Conservation (phyloP, 345 rosid genomes). For the Salix udensis region DNA sequence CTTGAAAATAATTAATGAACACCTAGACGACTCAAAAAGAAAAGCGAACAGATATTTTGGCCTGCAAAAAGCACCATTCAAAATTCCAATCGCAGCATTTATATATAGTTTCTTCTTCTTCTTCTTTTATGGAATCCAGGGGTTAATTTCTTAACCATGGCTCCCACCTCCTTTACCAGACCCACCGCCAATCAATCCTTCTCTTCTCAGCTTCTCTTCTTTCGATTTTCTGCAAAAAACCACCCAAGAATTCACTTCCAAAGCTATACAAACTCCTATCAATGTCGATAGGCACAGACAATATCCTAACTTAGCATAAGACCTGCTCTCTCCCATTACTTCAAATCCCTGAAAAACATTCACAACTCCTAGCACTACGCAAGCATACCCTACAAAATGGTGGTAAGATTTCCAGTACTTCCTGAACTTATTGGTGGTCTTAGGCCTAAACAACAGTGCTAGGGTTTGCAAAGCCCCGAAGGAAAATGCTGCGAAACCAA, state of each 20-base stretch:
- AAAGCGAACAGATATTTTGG: neutral
- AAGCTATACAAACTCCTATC: constrained; percentile 68
- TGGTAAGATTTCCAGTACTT: constrained; percentile 97
- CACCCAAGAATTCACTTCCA: constrained; percentile 97
- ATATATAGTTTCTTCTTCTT: neutral
- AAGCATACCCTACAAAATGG: constrained; percentile 86
- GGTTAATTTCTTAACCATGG: constrained; percentile 2
- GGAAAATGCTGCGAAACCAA: constrained; percentile 64
- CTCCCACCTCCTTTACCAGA: constrained; percentile 35
- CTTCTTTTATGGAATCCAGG: neutral
- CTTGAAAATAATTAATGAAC: neutral
- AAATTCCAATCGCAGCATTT: neutral
- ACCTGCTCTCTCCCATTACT: constrained; percentile 71
- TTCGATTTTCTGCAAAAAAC: constrained; percentile 85
- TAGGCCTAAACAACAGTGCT: constrained; percentile 79
- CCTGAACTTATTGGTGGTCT: constrained; percentile 76
- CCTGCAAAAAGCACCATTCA: neutral
- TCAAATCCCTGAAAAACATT: constrained; percentile 94
- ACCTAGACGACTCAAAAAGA: neutral
- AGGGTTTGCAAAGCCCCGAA: constrained; percentile 67
- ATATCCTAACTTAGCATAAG: constrained; percentile 63
- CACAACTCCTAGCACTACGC: constrained; percentile 90
- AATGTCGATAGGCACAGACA: constrained; percentile 72
- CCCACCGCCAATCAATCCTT: constrained; percentile 47
- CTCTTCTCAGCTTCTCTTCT: constrained; percentile 87